A percentile compares a stretch with the other conserved stretches of the same genome.
Conservation (phyloP, 495 filamentous ascomycete genomes). For the Lasiosphaeria miniovina region DNA sequence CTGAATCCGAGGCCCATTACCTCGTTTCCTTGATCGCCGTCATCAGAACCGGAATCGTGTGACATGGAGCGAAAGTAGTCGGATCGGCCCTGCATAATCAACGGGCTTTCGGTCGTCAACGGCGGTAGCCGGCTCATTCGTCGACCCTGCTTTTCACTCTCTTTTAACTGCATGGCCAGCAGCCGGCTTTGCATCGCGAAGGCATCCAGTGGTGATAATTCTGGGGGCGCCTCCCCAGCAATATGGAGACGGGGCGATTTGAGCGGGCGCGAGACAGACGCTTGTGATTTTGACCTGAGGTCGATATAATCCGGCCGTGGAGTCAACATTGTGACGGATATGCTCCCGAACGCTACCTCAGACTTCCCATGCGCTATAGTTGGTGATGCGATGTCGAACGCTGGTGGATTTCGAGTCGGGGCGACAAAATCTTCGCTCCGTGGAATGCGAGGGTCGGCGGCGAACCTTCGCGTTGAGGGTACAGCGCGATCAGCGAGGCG, state of each 20-base stretch:
- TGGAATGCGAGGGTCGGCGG: conserved; percentile 12
- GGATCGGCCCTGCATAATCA: conserved; percentile 65
- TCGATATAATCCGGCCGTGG: conserved; percentile 56
- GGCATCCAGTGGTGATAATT: conserved; percentile 90
- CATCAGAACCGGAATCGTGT: conserved; percentile 41
- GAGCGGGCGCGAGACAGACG: conserved; percentile 53
- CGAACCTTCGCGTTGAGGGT: conserved; percentile 7
- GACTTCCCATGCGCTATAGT: conserved; percentile 11
- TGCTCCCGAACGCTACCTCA: background rate
- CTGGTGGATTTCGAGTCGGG: background rate
- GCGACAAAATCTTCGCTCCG: background rate
- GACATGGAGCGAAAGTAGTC: conserved; percentile 68
- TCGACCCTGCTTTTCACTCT: conserved; percentile 62
- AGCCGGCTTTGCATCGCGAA: conserved; percentile 85
- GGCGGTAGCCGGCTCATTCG: conserved; percentile 84
- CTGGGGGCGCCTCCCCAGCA: conserved; percentile 84
- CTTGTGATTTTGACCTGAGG: conserved; percentile 60
- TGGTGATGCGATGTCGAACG: background rate
- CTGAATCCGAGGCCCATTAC: conserved; percentile 44
- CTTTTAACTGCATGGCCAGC: conserved; percentile 81
- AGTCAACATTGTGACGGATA: conserved; percentile 43
- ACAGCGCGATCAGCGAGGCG: conserved; percentile 2
- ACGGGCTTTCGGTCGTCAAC: conserved; percentile 67
- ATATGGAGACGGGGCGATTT: conserved; percentile 72
- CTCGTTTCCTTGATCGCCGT: conserved; percentile 32